A percentile compares a stretch with the other conserved stretches of the same genome.
Conservation (phyloP, 345 rosid genomes). For the Brassica incana region DNA sequence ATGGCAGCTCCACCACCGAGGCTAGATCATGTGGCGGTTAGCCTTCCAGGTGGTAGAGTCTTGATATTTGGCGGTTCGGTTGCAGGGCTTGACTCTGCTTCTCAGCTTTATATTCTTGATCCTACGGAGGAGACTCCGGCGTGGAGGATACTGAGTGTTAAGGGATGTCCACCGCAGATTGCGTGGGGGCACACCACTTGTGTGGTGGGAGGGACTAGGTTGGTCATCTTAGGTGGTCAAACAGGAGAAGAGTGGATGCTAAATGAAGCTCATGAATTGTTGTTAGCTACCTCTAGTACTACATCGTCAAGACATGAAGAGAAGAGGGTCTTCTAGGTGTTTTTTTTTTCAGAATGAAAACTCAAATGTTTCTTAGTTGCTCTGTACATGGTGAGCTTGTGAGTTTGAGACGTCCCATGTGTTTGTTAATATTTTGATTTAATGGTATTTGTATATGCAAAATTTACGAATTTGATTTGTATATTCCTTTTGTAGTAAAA, state of each 20-base stretch:
- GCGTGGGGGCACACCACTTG: constrained; percentile 98
- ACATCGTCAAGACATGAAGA: constrained; percentile 13
- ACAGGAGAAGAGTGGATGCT: constrained; percentile 98
- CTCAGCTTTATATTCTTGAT: constrained; percentile 83
- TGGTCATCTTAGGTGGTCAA: constrained; percentile 87
- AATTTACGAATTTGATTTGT: constrained; percentile 13
- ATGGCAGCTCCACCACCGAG: constrained; percentile 45
- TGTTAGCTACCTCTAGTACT: constrained; percentile 47
- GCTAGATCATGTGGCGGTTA: constrained; percentile 89
- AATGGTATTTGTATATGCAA: constrained; percentile 20
- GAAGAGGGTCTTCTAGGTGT: constrained; percentile 20
- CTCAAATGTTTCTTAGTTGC: constrained; percentile 27
- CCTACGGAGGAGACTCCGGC: constrained; percentile 89
- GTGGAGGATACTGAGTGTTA: constrained; percentile 81
- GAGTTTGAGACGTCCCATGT: constrained; percentile 22
- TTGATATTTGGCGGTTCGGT: constrained; percentile 90
- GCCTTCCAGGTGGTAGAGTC: constrained; percentile 82
- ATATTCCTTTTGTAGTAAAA: constrained; percentile 2
- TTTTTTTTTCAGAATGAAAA: neutral
- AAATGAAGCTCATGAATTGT: constrained; percentile 83
- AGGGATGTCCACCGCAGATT: constrained; percentile 78
- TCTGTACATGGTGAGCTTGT: constrained; percentile 22
- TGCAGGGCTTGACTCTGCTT: constrained; percentile 87
- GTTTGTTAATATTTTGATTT: constrained; percentile 19
- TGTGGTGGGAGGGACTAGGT: constrained; percentile 90